These are phyloP conservation scores for Silybum marianum DNA, from an alignment of 129 eudicot genomes.

Conservation along the genomic window DNA sequence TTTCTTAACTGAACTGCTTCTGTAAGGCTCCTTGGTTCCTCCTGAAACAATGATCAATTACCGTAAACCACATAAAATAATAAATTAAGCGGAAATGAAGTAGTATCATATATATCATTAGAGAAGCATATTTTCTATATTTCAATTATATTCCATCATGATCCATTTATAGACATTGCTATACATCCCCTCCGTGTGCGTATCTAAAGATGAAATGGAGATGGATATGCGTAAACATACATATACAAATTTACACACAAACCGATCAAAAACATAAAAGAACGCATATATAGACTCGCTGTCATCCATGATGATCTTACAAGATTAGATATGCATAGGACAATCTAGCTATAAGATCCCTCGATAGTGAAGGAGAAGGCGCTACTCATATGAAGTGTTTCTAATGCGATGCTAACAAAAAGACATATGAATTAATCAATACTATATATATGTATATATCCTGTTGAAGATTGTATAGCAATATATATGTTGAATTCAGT, in stretches of 20 bases:
- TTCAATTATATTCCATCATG: background rate
- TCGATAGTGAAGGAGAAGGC: background rate
- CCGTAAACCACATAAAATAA: background rate
- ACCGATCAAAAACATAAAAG: background rate
- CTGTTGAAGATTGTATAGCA: background rate
- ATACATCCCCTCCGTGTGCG: background rate
- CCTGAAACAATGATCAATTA: conserved; percentile 10
- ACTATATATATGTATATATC: too few relatives aligned
- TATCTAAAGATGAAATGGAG: background rate
- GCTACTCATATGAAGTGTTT: background rate
- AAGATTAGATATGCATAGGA: background rate
- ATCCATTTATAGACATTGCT: background rate
- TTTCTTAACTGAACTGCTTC: conserved; percentile 1
- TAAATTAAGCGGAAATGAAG: background rate
- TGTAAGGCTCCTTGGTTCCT: conserved; percentile 19
- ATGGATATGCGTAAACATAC: background rate
- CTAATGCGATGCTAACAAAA: background rate
- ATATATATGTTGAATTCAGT: background rate
- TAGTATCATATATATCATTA: background rate
- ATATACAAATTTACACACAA: background rate
- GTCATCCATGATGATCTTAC: background rate
- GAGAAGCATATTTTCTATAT: background rate
- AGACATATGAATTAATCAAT: background rate
- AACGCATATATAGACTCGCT: background rate
- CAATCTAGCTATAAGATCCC: background rate